A percentile compares a stretch with the other conserved stretches of the same genome.
Evolutionary conservation across 345 rosid species (phyloP).

Genomic region (Populus davidiana): DNA sequence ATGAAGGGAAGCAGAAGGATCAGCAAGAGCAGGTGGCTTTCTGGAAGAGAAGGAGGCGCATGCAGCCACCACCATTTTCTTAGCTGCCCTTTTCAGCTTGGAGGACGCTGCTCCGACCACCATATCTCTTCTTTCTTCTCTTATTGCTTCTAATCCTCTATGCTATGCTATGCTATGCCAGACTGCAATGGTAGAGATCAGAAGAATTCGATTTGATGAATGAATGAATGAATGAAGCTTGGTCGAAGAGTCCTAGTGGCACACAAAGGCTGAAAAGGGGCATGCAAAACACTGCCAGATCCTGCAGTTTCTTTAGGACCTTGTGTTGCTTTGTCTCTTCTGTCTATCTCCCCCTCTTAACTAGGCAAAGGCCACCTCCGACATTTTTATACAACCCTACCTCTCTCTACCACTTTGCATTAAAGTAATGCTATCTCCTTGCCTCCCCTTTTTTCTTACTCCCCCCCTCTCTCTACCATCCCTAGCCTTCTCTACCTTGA

Average conservation of each 20-base stretch:
- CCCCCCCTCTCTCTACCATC: background rate
- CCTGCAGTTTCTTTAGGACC: constrained; percentile 12
- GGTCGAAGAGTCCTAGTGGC: background rate
- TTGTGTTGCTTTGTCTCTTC: background rate
- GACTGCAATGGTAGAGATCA: background rate
- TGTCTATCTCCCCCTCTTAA: background rate
- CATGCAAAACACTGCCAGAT: constrained; percentile 11
- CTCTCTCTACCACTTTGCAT: background rate
- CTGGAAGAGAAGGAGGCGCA: constrained; percentile 63
- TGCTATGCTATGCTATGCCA: background rate
- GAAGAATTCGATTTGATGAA: background rate
- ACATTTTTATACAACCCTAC: background rate
- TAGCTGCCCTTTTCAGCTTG: constrained; percentile 60
- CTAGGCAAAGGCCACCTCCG: background rate
- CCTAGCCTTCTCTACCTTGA: background rate
- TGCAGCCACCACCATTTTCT: constrained; percentile 61
- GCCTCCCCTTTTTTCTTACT: background rate
- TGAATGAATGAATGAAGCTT: background rate
- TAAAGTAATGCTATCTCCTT: background rate
- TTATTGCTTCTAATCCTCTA: background rate
- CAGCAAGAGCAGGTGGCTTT: constrained; percentile 31
- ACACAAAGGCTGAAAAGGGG: constrained; percentile 10
- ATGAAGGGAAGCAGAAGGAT: constrained; percentile 21
- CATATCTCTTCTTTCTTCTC: constrained; percentile 16
- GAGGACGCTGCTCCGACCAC: constrained; percentile 47